These are phyloP conservation scores for Candida patagonica DNA, from an alignment of 805 yeast species.

Conservation along the genomic window DNA sequence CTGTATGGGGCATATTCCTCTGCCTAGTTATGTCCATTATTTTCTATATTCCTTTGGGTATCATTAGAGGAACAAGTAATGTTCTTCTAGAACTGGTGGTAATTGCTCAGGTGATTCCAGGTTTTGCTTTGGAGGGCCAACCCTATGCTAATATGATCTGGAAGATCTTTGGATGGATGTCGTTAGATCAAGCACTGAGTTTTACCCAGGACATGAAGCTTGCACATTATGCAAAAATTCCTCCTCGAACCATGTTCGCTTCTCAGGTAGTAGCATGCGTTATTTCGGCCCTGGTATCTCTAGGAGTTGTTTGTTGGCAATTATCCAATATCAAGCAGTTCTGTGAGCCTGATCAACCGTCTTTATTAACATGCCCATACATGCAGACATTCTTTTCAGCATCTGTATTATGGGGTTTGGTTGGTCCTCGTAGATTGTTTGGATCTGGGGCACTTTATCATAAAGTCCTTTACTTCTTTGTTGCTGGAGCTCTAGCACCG, in stretches of 20 bases:
- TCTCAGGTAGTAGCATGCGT: conserved; percentile 27
- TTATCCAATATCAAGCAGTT: conserved; percentile 23
- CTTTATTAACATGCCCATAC: conserved; percentile 33
- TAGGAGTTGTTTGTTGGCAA: conserved; percentile 17
- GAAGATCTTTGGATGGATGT: conserved; percentile 51
- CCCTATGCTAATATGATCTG: conserved; percentile 53
- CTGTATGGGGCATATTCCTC: conserved; percentile 51
- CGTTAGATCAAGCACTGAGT: conserved; percentile 50
- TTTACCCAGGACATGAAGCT: conserved; percentile 49
- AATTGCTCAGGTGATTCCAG: conserved; percentile 53
- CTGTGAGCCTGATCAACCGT: conserved; percentile 21
- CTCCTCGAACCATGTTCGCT: conserved; percentile 48
- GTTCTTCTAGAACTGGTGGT: conserved; percentile 50
- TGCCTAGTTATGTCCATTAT: conserved; percentile 44
- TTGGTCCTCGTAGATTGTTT: conserved; percentile 46
- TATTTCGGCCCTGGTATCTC: too few species aligned
- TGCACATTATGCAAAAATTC: conserved; percentile 50
- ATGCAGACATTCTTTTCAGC: conserved; percentile 38
- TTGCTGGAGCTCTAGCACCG: conserved; percentile 18
- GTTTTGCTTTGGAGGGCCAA: conserved; percentile 55
- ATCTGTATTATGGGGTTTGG: conserved; percentile 46
- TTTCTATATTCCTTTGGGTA: conserved; percentile 54
- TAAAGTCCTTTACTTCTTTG: conserved; percentile 27
- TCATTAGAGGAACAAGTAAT: conserved; percentile 54
- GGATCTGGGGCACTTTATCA: conserved; percentile 44